Evolutionary conservation across 495 filamentous ascomycete species (phyloP), one percentile per base, ranked within the genome.

Genomic region (Talaromyces nanjingensis): DNA sequence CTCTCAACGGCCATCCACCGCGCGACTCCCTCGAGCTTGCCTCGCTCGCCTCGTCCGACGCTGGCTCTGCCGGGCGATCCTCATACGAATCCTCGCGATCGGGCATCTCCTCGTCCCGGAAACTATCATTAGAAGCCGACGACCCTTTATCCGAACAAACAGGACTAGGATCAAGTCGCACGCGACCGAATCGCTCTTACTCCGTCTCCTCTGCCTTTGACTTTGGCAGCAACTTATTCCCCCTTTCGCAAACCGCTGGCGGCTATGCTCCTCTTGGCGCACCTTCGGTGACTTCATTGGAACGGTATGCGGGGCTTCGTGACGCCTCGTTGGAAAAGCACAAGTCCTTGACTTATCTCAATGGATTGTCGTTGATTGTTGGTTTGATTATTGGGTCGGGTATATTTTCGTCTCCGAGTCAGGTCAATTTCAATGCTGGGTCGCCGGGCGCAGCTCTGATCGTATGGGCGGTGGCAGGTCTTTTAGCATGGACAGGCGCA

Each of bases 21-120:
- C 90, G 94, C 69, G 94, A 98, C 81, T 98, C 94, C 61, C 87
- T 98, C 66, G 94, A 98, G 77, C 89, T 98, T 55, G 94, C 92
- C 59, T 97, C 92, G 29, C 86, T 98, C 62, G 94, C 94, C 12
- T 91, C 93, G 52, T 88, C 85, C 54, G 84, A 77, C 53, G 75
- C 77, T 18, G 78, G 77, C 64, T 84, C 83, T 29, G 75, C 72
- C 2, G 79, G 71, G 42, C 79, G 85, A 42, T 83, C 85, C 42
- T 88, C 87, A 3, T 81, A 86, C 60, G 87, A 84, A 59, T 91
- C 91, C 12, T 97, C 92, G 25, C 84, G 86, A 58, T 89, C 90
- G 31, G 92, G 91, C 65, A 87, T 94, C 68, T 89, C 92, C 12
- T 98, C 94, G 4, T 97, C 92, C 62, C 91, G 93, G 62, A 91